A percentile compares a stretch with the other conserved stretches of the same genome.
Conservation (phyloP, 2,329 filamentous ascomycete species). For the Pyricularia sp. region DNA sequence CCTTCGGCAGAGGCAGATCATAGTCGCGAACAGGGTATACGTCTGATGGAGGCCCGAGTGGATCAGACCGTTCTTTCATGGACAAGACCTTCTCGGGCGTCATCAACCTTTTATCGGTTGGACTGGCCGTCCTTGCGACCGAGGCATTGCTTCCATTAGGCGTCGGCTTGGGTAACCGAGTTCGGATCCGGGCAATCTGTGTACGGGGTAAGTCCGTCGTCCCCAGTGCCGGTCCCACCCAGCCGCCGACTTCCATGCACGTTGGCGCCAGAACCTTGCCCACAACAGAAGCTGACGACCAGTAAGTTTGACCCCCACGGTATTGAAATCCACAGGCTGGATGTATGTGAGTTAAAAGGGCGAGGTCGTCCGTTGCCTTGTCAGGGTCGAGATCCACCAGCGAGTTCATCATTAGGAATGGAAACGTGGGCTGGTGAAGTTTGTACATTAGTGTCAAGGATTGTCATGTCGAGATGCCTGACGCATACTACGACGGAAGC, state of each 20-base stretch:
- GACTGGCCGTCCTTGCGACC: neutral
- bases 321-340: slow-evolving; percentile 66
- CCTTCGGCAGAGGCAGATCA: slow-evolving; percentile 42
- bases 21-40: slow-evolving; percentile 57
- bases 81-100: slow-evolving; percentile 46
- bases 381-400: slow-evolving; percentile 64
- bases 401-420: slow-evolving; percentile 67
- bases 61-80: slow-evolving; percentile 56
- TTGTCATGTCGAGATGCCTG: neutral
- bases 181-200: slow-evolving; percentile 57
- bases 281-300: slow-evolving; percentile 58
- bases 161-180: slow-evolving; percentile 33
- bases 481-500: neutral
- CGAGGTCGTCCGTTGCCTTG: slow-evolving; percentile 49
- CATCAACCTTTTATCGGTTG: slow-evolving; percentile 16
- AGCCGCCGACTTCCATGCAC: slow-evolving; percentile 57
- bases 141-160: neutral
- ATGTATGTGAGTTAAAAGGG: slow-evolving; percentile 53
- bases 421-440: slow-evolving; percentile 38
- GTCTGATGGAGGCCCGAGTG: slow-evolving; percentile 50
- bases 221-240: slow-evolving; percentile 60
- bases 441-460: neutral
- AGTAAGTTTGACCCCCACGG: slow-evolving; percentile 61
- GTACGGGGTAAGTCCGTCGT: slow-evolving; percentile 53
- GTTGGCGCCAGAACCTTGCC: slow-evolving; percentile 65